Evolutionary conservation across 306 rosid species (phyloP).

Genomic region (Vigna mungo): DNA sequence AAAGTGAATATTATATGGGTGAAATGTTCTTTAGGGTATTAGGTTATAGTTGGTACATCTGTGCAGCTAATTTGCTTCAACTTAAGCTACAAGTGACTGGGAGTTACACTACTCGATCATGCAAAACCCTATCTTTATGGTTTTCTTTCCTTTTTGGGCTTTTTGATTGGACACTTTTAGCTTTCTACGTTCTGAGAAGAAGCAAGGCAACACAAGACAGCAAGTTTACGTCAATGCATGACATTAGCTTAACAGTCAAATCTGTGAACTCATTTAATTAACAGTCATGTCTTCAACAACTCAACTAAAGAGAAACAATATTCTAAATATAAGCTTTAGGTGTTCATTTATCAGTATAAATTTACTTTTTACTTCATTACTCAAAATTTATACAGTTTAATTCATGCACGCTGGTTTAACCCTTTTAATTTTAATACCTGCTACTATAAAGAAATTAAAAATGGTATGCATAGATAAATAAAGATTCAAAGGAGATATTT

Average conservation of each 20-base stretch:
- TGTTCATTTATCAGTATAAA: too few relatives aligned
- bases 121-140: slow-evolving; percentile 32
- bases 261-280: slow-evolving; percentile 15
- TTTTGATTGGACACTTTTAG: slow-evolving; percentile 32
- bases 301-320: slow-evolving; percentile 33
- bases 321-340: neutral
- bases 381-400: too few relatives aligned
- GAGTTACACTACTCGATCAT: slow-evolving; percentile 20
- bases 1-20: neutral
- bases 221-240: slow-evolving; percentile 40
- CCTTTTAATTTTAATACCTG: too few relatives aligned
- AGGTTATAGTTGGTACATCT: slow-evolving; percentile 2
- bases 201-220: slow-evolving; percentile 25
- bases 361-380: too few relatives aligned
- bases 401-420: too few relatives aligned
- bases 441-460: too few relatives aligned
- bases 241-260: slow-evolving; percentile 29
- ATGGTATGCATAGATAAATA: too few relatives aligned
- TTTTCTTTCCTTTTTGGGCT: slow-evolving; percentile 10
- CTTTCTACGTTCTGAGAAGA: slow-evolving; percentile 41
- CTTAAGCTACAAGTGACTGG: neutral
- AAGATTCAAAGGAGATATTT: too few relatives aligned
- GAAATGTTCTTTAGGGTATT: slow-evolving; percentile 4
- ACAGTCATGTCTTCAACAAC: slow-evolving; percentile 29
- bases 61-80: slow-evolving; percentile 14